Conservation (phyloP, 2,329 filamentous ascomycete genomes). For the Hypomyces rosellus region DNA sequence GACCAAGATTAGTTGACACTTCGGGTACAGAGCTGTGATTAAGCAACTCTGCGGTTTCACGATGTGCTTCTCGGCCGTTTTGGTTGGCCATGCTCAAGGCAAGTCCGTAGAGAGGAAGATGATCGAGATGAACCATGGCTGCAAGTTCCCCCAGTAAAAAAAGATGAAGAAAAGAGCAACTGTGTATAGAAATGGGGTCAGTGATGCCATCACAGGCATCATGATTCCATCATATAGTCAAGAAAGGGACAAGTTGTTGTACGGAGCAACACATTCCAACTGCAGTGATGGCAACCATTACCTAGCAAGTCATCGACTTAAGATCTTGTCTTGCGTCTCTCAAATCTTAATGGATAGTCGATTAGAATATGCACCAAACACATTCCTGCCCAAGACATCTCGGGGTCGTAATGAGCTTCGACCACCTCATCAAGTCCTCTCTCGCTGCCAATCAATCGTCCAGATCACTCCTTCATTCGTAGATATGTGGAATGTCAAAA, state of each 20-base stretch:
- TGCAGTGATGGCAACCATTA: constrained; percentile 6
- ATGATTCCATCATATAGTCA: constrained; percentile 14
- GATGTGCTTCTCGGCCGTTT: neutral
- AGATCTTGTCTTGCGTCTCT: neutral
- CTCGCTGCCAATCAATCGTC: too few species aligned
- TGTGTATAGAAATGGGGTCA: too few species aligned
- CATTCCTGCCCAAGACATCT: too few species aligned
- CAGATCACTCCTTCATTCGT: too few species aligned
- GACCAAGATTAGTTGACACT: constrained; percentile 11
- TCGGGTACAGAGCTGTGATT: constrained; percentile 4
- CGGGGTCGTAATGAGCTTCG: too few species aligned
- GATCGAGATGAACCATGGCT: constrained; percentile 16
- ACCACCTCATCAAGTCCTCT: too few species aligned
- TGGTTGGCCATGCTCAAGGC: constrained; percentile 7
- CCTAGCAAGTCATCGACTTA: neutral
- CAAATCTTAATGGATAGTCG: neutral
- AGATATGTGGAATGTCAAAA: too few species aligned
- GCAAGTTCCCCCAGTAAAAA: neutral
- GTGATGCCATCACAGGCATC: neutral
- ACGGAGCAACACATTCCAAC: constrained; percentile 30
- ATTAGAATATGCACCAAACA: too few species aligned
- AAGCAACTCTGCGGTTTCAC: neutral
- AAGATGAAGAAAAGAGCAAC: too few species aligned
- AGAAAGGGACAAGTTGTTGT: constrained; percentile 14
- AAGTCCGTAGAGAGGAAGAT: constrained; percentile 13